Conservation (phyloP, 1,284 basidiomycete genomes). For the Cronartium quercuum region DNA sequence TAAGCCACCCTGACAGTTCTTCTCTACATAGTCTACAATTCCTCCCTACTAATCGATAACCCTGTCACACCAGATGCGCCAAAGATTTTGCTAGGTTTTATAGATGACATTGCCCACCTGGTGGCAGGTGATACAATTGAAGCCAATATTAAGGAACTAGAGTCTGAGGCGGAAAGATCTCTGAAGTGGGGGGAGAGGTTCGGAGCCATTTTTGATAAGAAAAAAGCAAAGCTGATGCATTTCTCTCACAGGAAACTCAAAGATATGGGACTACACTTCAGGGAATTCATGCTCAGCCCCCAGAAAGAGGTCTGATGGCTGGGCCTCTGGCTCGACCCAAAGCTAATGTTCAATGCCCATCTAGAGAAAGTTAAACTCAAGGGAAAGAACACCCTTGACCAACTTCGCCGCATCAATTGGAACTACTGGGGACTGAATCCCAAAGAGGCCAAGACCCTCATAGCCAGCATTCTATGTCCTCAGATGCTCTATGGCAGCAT, state of each 20-base stretch:
- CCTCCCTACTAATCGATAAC: neutral
- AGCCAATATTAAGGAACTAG: neutral
- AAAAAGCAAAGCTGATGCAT: constrained; percentile 5
- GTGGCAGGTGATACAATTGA: neutral
- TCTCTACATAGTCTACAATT: constrained; percentile 14
- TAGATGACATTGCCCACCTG: constrained; percentile 16
- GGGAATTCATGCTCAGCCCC: neutral
- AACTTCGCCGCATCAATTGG: neutral
- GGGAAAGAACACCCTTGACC: neutral
- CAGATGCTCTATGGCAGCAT: neutral
- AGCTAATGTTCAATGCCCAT: neutral
- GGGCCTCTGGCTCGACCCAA: neutral
- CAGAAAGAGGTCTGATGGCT: neutral
- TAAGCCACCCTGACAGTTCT: no score
- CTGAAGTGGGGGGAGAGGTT: neutral
- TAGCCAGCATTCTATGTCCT: neutral
- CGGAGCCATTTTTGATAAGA: constrained; percentile 15
- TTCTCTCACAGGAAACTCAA: neutral
- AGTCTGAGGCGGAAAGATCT: neutral
- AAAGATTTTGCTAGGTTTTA: constrained; percentile 4
- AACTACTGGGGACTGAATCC: neutral
- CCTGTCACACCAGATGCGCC: neutral
- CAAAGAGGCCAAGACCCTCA: neutral
- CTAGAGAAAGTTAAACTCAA: neutral
- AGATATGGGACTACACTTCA: neutral